Evolutionary conservation across 2,329 filamentous ascomycete genomes (phyloP), one percentile per base, ranked within the genome.

Genomic region (Stenocarpella maydis): DNA sequence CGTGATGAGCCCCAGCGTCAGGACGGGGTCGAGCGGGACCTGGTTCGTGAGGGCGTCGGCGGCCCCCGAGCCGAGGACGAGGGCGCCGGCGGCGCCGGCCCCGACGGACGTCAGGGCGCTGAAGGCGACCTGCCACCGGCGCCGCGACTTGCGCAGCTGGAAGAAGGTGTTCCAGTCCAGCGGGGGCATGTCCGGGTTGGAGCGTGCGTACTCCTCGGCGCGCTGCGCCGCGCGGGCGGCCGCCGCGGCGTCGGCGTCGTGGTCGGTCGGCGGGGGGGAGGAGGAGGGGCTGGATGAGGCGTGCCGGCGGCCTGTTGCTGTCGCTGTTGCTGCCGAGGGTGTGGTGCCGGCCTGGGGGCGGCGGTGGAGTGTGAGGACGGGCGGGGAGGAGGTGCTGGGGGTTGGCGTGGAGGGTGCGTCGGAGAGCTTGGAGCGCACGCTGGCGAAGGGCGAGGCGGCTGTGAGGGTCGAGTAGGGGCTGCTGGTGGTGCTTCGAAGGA

Each of bases 101-200:
- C 84, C 82, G 7, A 90, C 73, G 50, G 91, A 90, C 41, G 88
- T 88, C 41, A 89, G 78, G 65, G 94, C 84, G 55, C 92, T 95
- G 73, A 94, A 94, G 61, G 87, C 87, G 45, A 97, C 87, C 78
- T 95, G 94, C 83, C 95, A 92, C 75, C 92, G 89, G 71, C 95
- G 91, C 68, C 95, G 92, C 71, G 90, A 92, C 75, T 94, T 92
- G 77, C 95, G 94, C 71, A 98, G 90, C 78, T 90, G 89, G 85
- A 98, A 97, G 85, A 97, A 98, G 65, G 89, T 90, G 83, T 98
- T 91, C 95, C 95, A 98, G 82, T 94, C 88, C 50, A 95, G 88
- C n/a, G 80, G 77, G 43, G 79, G 75, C 69, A 76, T 72, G 67
- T 78, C 75, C 39, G 77, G 74, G 64, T 77, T 71, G 21, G 80